These are phyloP conservation scores for Flaveria trinervia DNA, from an alignment of 129 eudicot genomes.

Conservation along the genomic window DNA sequence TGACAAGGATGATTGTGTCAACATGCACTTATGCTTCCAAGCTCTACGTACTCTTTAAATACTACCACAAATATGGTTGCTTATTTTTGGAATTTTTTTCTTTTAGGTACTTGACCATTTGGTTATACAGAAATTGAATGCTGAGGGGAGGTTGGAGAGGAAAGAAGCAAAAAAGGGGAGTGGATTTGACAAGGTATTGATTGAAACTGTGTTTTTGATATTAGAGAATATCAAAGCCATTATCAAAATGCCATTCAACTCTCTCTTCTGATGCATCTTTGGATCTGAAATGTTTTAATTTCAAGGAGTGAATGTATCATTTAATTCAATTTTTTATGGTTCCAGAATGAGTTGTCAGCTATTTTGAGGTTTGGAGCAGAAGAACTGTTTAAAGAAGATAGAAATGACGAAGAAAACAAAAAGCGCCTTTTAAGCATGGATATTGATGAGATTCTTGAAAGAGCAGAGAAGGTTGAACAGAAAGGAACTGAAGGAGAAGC, in stretches of 20 bases:
- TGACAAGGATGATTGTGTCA: background rate
- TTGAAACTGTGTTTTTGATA: slow-evolving; percentile 10
- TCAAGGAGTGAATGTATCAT: background rate
- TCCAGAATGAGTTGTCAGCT: slow-evolving; percentile 97
- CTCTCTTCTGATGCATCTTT: background rate
- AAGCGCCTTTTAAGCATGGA: slow-evolving; percentile 85
- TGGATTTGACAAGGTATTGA: slow-evolving; percentile 82
- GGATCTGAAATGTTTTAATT: background rate
- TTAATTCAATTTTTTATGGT: slow-evolving; percentile 24
- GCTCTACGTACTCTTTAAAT: slow-evolving; percentile 3
- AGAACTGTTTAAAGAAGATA: slow-evolving; percentile 94
- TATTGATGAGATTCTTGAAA: slow-evolving; percentile 97
- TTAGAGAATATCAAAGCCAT: background rate
- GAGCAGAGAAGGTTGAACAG: slow-evolving; percentile 97
- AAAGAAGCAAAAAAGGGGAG: slow-evolving; percentile 90
- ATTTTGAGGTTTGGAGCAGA: slow-evolving; percentile 99
- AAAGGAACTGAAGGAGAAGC: slow-evolving; percentile 60
- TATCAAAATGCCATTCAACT: background rate
- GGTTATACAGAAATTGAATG: slow-evolving; percentile 96
- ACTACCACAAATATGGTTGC: background rate
- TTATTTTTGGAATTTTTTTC: slow-evolving; percentile 3
- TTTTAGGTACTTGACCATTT: slow-evolving; percentile 94
- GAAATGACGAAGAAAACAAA: slow-evolving; percentile 93
- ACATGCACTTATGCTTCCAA: slow-evolving; percentile 10
- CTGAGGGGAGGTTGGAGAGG: slow-evolving; percentile 96